These are phyloP conservation scores for Pythium dissotocum DNA, from an alignment of 352 stramenopile genomes.

Conservation along the genomic window DNA sequence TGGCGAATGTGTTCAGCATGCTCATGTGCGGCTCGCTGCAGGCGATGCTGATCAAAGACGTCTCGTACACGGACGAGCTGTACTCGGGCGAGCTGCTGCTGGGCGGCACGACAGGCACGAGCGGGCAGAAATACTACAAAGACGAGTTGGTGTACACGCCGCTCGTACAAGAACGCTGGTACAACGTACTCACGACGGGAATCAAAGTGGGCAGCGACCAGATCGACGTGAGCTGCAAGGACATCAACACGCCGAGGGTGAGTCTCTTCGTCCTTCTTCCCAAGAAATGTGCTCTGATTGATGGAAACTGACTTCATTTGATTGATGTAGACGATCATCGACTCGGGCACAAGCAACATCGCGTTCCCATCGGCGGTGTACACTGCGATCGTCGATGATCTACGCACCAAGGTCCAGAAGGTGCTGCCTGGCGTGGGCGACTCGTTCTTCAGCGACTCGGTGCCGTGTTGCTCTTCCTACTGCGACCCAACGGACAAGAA, in stretches of 20 bases:
- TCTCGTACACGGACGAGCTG: constrained; percentile 38
- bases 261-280: constrained; percentile 2
- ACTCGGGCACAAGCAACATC: constrained; percentile 84
- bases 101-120: constrained; percentile 47
- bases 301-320: background rate
- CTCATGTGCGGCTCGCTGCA: constrained; percentile 82
- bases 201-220: constrained; percentile 51
- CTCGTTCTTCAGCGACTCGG: constrained; percentile 71
- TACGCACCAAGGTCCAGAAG: constrained; percentile 55
- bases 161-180: constrained; percentile 76
- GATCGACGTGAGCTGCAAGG: constrained; percentile 53
- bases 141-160: constrained; percentile 71
- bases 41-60: constrained; percentile 42
- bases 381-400: constrained; percentile 47
- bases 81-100: constrained; percentile 67
- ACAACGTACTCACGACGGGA: constrained; percentile 76
- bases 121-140: constrained; percentile 55
- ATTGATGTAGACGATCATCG: constrained; percentile 53
- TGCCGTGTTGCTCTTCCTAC: constrained; percentile 61
- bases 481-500: constrained; percentile 68
- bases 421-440: constrained; percentile 42
- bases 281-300: background rate
- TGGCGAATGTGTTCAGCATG: constrained; percentile 68
- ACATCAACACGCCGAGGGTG: constrained; percentile 65
- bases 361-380: constrained; percentile 73